Base-by-base conservation (phyloP, 2,329 filamentous ascomycete genomes). In the Fusarium incarnatum region DNA sequence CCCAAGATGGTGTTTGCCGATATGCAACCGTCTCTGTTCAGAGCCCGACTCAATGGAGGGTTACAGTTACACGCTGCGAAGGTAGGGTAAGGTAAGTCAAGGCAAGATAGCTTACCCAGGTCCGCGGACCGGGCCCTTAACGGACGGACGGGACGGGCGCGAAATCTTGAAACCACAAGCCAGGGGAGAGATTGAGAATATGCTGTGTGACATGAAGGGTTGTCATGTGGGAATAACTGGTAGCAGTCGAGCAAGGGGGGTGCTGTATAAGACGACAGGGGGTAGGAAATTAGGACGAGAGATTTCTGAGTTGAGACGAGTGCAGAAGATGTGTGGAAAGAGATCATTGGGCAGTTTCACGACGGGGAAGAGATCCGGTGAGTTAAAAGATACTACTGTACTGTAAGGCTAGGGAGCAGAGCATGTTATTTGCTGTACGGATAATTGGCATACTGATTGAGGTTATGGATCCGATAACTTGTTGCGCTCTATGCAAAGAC, bases 181-280 rank as follows among this genome's bases (percentile, higher is more conserved):
- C 23, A 28, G 49, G 49, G 49, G 34, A 22, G 25, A 41, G 34
- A 47, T 37, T 37, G 34, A 37, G 10, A 18, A 37, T 41, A 57
- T 68, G 47, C 27, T 37, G 66, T 66, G 66, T 42, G 60, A 61
- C 65, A 37, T 45, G 58, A 15, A 41, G 59, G 48, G 20, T 30
- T 70, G 66, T 70, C 67, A 70, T 70, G 61, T 67, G 67, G 67
- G 67, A 67, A 67, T 61, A 55, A 20, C 44, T 44, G 48, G 55
- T 37, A 61, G 44, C 61, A 66, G 30, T 40, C 23, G 22, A 18
- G 32, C 23, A 60, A 56, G 66, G 48, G 60, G 52, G 41, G 61
- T 18, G 56, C 20, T 42, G n/a, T 22, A 30, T 15, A 37, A 28
- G 23, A 27, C 25, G 23, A 53, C 66, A 70, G 66, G 66, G 66